phyloP scores from a whole-genome alignment of 306 rosid genomes.

The Urtica urens region DNA sequence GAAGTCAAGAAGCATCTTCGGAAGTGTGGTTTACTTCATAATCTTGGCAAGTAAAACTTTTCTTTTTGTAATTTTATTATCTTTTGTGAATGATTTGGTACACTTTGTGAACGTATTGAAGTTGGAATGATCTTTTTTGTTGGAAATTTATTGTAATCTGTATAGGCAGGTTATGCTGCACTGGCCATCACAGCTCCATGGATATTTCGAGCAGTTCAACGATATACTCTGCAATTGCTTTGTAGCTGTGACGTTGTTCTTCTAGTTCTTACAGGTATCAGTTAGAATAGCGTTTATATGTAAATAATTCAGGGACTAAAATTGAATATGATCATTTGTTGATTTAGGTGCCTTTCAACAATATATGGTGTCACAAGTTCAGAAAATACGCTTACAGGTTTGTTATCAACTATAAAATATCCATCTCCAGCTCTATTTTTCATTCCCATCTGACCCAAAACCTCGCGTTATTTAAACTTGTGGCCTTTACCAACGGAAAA shows the following conservation, averaged over 20 bases:
- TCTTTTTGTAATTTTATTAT: not conserved
- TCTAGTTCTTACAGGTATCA: slow-evolving; percentile 63
- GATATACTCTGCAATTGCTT: slow-evolving; percentile 44
- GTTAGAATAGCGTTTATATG: not conserved
- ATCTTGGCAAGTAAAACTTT: slow-evolving; percentile 39
- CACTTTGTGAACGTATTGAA: not conserved
- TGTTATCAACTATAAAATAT: slow-evolving; percentile 1
- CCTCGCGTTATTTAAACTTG: not conserved
- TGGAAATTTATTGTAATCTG: not conserved
- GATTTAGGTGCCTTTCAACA: slow-evolving; percentile 87
- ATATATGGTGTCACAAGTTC: slow-evolving; percentile 91
- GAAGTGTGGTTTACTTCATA: slow-evolving; percentile 70
- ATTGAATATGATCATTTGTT: slow-evolving; percentile 2
- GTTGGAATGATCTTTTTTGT: slow-evolving; percentile 14
- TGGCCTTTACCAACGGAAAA: too few species aligned
- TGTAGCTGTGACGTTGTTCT: slow-evolving; percentile 81
- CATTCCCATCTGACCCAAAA: too few species aligned
- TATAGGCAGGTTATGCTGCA: slow-evolving; percentile 64
- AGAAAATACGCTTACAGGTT: slow-evolving; percentile 94
- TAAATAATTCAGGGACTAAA: not conserved
- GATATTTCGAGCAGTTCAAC: slow-evolving; percentile 49
- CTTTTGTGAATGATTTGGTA: slow-evolving; percentile 5
- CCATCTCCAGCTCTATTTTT: not conserved
- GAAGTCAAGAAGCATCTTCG: slow-evolving; percentile 64
- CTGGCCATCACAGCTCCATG: slow-evolving; percentile 62